Percentiles rank a stretch among this genome's conserved stretches.
phyloP scores from a whole-genome alignment of 441 rosid species.

The Aquilaria agallochum region DNA sequence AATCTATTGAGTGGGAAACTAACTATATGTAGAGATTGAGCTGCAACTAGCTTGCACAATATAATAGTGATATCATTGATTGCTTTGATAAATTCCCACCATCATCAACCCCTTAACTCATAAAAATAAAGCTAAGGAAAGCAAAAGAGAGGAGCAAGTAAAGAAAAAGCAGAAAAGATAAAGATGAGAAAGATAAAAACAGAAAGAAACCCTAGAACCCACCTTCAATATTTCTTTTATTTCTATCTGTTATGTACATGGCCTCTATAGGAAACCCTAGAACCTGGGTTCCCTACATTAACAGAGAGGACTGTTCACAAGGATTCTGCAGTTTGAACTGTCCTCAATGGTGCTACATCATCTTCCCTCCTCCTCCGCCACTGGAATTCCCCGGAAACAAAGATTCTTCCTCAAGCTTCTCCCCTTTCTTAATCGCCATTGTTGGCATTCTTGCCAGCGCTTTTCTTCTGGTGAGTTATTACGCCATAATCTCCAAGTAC shows the following conservation, averaged over 20 bases:
- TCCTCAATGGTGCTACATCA: constrained; percentile 74
- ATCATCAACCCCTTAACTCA: constrained; percentile 20
- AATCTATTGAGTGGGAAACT: background rate
- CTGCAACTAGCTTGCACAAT: constrained; percentile 20
- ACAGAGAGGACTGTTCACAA: constrained; percentile 68
- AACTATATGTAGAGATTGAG: constrained; percentile 6
- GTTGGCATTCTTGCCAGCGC: constrained; percentile 73
- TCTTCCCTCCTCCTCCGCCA: constrained; percentile 74
- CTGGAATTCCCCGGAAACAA: constrained; percentile 34
- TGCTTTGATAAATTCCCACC: constrained; percentile 40
- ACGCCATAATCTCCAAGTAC: constrained; percentile 64
- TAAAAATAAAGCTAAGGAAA: constrained; percentile 1
- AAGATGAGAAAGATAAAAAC: background rate
- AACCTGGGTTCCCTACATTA: constrained; percentile 48
- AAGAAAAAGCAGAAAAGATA: background rate
- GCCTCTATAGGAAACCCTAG: constrained; percentile 41
- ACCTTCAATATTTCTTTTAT: background rate
- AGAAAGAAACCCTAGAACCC: too few species aligned
- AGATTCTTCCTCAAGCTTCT: constrained; percentile 42
- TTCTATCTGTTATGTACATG: constrained; percentile 23
- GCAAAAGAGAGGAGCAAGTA: constrained; percentile 3
- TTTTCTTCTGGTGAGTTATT: constrained; percentile 72
- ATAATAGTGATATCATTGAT: constrained; percentile 30
- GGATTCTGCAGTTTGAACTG: constrained; percentile 63
- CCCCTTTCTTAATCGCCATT: constrained; percentile 80